Evolutionary conservation across 495 filamentous ascomycete species (phyloP).

Genomic region (Daldinia loculata): DNA sequence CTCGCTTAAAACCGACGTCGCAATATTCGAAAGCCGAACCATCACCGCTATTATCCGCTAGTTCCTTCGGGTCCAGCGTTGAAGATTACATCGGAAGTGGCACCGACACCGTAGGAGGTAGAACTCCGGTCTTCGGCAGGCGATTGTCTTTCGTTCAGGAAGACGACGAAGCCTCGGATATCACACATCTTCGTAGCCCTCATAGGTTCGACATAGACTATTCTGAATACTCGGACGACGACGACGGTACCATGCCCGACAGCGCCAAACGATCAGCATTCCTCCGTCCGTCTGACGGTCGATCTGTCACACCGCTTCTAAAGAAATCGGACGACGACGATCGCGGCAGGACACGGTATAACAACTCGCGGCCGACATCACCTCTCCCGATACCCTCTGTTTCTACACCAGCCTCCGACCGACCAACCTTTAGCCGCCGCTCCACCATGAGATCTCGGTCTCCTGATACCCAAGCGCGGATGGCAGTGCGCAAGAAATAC

Average conservation of each 20-base stretch:
- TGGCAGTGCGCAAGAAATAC: slow-evolving; percentile 79
- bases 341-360: slow-evolving; percentile 55
- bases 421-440: slow-evolving; percentile 52
- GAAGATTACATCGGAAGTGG: slow-evolving; percentile 43
- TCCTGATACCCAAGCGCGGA: slow-evolving; percentile 61
- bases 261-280: slow-evolving; percentile 49
- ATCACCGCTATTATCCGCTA: slow-evolving; percentile 36
- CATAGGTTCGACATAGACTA: slow-evolving; percentile 31
- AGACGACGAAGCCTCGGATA: slow-evolving; percentile 36
- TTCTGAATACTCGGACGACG: slow-evolving; percentile 34
- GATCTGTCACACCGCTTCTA: slow-evolving; percentile 63
- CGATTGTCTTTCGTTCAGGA: slow-evolving; percentile 36
- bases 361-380: slow-evolving; percentile 49
- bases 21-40: slow-evolving; percentile 34
- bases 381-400: slow-evolving; percentile 32
- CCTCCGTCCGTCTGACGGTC: slow-evolving; percentile 60
- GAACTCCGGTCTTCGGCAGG: slow-evolving; percentile 32
- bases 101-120: slow-evolving; percentile 40
- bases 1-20: slow-evolving; percentile 35
- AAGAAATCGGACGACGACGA: slow-evolving; percentile 58
- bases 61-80: slow-evolving; percentile 39
- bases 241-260: slow-evolving; percentile 45
- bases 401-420: slow-evolving; percentile 32
- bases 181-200: slow-evolving; percentile 22
- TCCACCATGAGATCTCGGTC: slow-evolving; percentile 70